phyloP scores from a whole-genome alignment of 305 asterid genomes.

The Fraxinus paxiana region DNA sequence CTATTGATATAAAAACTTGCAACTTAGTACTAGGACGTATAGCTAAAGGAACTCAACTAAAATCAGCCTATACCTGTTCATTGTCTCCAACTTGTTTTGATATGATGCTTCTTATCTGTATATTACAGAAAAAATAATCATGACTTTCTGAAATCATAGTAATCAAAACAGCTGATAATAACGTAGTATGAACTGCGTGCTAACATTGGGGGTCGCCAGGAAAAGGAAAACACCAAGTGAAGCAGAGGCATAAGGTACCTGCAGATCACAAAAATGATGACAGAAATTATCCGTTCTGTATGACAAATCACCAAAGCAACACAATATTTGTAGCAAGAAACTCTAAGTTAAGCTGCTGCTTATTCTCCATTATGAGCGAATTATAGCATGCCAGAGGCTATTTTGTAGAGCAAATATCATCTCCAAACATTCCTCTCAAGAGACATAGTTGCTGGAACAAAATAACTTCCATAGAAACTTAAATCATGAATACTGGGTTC shows the following conservation, averaged over 20 bases:
- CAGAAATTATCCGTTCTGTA: background rate
- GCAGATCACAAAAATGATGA: slow-evolving; percentile 9
- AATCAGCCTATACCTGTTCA: slow-evolving; percentile 37
- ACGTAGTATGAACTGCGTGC: slow-evolving; percentile 20
- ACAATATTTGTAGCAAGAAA: background rate
- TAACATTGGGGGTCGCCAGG: slow-evolving; percentile 42
- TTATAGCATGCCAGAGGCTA: background rate
- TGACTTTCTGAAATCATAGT: slow-evolving; percentile 6
- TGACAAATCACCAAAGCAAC: background rate
- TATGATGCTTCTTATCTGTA: slow-evolving; percentile 49
- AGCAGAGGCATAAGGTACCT: slow-evolving; percentile 57
- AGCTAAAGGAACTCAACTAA: background rate
- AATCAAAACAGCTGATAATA: background rate
- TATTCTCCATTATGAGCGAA: background rate
- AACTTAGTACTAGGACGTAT: background rate
- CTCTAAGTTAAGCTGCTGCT: background rate
- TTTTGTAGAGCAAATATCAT: background rate
- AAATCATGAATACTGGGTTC: background rate
- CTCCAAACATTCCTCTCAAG: background rate
- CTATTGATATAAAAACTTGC: background rate
- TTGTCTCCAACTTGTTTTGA: slow-evolving; percentile 52
- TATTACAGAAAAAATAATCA: background rate
- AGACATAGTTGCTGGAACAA: background rate
- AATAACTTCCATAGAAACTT: background rate
- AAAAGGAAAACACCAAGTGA: slow-evolving; percentile 31